Percentiles rank a stretch among this genome's conserved stretches.
These are phyloP conservation scores for Trichoderma asperelloides DNA, from an alignment of 495 filamentous ascomycete species.

Conservation along the genomic window DNA sequence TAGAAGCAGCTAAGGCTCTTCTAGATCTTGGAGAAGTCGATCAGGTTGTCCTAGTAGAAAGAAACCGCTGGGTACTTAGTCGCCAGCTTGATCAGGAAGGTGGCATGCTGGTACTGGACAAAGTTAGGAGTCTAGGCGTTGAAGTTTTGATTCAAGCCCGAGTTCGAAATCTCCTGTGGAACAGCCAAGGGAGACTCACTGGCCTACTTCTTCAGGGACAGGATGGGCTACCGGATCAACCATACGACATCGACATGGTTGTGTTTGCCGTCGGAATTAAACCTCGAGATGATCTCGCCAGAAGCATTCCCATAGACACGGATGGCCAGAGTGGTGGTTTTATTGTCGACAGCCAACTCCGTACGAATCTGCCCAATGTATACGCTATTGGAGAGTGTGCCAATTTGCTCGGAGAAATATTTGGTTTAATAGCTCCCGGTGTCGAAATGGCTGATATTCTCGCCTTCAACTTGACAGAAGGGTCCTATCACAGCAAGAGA, in stretches of 20 bases:
- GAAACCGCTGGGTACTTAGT: constrained; percentile 82
- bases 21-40: constrained; percentile 74
- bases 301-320: constrained; percentile 61
- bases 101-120: constrained; percentile 74
- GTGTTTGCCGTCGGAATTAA: constrained; percentile 92
- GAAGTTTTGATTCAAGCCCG: constrained; percentile 76
- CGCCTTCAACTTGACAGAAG: constrained; percentile 88
- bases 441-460: constrained; percentile 96
- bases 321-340: constrained; percentile 71
- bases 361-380: constrained; percentile 63
- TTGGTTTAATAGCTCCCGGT: constrained; percentile 87
- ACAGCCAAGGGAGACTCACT: not conserved
- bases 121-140: constrained; percentile 70
- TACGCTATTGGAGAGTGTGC: constrained; percentile 95
- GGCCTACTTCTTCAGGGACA: constrained; percentile 25
- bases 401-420: constrained; percentile 88
- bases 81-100: constrained; percentile 83
- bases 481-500: constrained; percentile 57
- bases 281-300: constrained; percentile 73
- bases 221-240: constrained; percentile 44
- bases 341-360: constrained; percentile 59
- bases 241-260: constrained; percentile 65
- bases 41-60: constrained; percentile 76
- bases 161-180: constrained; percentile 29
- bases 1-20: constrained; percentile 95